A percentile compares a stretch with the other conserved stretches of the same genome.
Evolutionary conservation across 441 rosid genomes (phyloP).

Genomic region (Aquilaria agallochum): DNA sequence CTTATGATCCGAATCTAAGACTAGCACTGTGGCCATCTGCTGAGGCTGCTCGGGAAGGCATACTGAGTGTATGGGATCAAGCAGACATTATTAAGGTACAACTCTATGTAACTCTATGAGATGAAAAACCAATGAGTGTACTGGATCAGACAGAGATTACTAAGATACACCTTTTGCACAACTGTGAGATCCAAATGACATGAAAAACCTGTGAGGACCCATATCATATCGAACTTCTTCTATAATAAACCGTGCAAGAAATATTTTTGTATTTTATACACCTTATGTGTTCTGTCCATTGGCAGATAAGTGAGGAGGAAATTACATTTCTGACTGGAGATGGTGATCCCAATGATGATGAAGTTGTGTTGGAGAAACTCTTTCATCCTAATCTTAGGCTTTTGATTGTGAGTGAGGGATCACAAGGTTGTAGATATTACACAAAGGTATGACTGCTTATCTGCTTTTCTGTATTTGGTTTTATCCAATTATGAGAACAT

Average conservation of each 20-base stretch:
- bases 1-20: slow-evolving; percentile 95
- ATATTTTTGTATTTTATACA: not conserved
- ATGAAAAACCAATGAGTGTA: too few species aligned
- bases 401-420: slow-evolving; percentile 88
- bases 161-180: not conserved
- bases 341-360: slow-evolving; percentile 75
- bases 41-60: slow-evolving; percentile 76
- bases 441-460: slow-evolving; percentile 53
- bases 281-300: slow-evolving; percentile 15
- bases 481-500: not conserved
- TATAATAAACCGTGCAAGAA: not conserved
- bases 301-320: slow-evolving; percentile 94
- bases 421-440: slow-evolving; percentile 89
- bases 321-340: slow-evolving; percentile 86
- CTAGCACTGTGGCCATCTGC: slow-evolving; percentile 91
- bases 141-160: not conserved
- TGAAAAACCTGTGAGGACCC: slow-evolving; percentile 4
- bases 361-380: slow-evolving; percentile 77
- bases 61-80: slow-evolving; percentile 85
- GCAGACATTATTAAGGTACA: slow-evolving; percentile 91
- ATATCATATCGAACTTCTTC: not conserved
- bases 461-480: slow-evolving; percentile 4
- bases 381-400: slow-evolving; percentile 85
- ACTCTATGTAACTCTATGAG: not conserved
- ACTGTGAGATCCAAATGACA: too few species aligned